Conservation (phyloP, 192 early-diverging fungal genomes). For the Coemansia sp. region DNA sequence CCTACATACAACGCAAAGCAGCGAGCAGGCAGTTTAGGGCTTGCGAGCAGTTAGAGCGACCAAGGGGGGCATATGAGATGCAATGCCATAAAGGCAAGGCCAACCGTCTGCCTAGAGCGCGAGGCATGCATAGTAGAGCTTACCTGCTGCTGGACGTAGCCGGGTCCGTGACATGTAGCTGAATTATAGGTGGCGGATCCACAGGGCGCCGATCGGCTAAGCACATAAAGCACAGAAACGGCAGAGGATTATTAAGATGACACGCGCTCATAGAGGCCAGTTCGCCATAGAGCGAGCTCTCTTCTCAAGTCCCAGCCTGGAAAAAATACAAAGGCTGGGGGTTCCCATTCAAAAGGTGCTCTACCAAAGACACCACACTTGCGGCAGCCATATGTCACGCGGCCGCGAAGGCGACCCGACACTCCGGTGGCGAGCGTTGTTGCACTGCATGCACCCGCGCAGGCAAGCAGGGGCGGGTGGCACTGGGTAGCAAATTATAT, state of each 20-base stretch:
- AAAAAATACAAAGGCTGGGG: neutral
- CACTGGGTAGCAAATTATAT: neutral
- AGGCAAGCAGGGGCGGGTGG: neutral
- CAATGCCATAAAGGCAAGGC: neutral
- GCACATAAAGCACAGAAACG: neutral
- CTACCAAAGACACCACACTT: neutral
- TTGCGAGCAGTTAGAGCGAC: neutral
- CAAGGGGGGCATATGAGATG: neutral
- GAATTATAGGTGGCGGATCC: slow-evolving; percentile 55
- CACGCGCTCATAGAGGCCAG: neutral
- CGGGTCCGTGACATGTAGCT: slow-evolving; percentile 50
- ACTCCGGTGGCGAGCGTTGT: slow-evolving; percentile 4
- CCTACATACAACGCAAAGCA: slow-evolving; percentile 17
- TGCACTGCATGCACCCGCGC: neutral
- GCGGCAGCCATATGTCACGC: neutral
- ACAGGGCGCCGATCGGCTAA: slow-evolving; percentile 57
- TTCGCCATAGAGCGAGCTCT: neutral
- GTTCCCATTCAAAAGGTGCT: neutral
- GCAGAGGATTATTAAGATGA: neutral
- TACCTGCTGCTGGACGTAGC: slow-evolving; percentile 47
- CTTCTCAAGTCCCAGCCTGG: neutral
- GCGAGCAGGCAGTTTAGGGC: neutral
- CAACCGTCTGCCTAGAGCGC: neutral
- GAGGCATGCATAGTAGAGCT: slow-evolving; percentile 4
- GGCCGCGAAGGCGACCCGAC: neutral